Base-by-base conservation (phyloP, 2,329 filamentous ascomycete genomes). In the Zymoseptoria ardabiliae region DNA sequence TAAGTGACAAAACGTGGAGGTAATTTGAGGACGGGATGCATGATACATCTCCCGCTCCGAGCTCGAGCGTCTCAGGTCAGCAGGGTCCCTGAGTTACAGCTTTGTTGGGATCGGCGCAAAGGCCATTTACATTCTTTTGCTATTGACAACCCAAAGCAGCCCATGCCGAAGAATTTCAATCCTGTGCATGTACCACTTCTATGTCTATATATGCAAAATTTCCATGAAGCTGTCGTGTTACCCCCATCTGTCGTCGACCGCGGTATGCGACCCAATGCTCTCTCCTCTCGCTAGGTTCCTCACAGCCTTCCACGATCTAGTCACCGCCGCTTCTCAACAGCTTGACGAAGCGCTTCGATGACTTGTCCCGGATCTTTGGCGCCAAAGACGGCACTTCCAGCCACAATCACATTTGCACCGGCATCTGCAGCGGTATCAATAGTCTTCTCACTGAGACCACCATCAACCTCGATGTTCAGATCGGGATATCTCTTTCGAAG, bases 321-420 rank as follows among this genome's bases (percentile, higher is more conserved):
- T 70, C 68, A 70, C 58, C 75, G 72, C 63, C 82, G 77, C 69
- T 82, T 83, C 57, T 97, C 85, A 3, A 99, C 92, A 2, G 90
- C 84, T 61, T 88, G 84, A 65, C 91, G 83, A 70, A 99, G 77
- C 74, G 89, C 80, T n/a, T 81, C 77, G 71, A 99, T 97, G 22
- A 97, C 91, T 66, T 94, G 88, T 5, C 83, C 83, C 0, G 94
- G 94, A 71, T 96, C 90, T 71, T 91, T 82, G 19, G 94, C 93
- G 41, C 92, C 91, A 75, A 97, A 99, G 7, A 99, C 91, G 49
- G 94, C 94, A 70, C 90, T 96, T 28, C 94, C 94, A 10, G 94
- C 93, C 55, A 99, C 94, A 71, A 99, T 99, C 59, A 99, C 94
- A 70, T 99, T 99, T 58, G 94, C 94, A 35, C 94, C 94, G 0